Percentiles rank a stretch among this genome's conserved stretches.
phyloP scores from a whole-genome alignment of 1,284 basidiomycete genomes.

The Pterulicium gracile region DNA sequence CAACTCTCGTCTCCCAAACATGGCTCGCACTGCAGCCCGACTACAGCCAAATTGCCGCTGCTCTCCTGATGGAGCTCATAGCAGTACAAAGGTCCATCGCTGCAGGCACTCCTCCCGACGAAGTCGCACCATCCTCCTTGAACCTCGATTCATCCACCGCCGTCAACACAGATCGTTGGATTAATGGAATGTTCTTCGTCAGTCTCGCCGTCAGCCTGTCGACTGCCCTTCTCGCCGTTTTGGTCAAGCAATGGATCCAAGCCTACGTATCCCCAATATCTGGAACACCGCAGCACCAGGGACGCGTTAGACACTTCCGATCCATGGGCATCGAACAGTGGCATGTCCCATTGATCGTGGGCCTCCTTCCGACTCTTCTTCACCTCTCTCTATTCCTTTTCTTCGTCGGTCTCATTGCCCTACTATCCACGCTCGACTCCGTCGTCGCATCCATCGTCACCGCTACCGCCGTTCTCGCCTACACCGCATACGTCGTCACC shows the following conservation, averaged over 20 bases:
- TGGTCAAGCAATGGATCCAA: slow-evolving; percentile 15
- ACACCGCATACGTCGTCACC: neutral
- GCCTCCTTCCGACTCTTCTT: slow-evolving; percentile 9
- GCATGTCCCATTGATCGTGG: slow-evolving; percentile 8
- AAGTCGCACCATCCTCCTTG: neutral
- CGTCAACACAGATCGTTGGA: slow-evolving; percentile 1
- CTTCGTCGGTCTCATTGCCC: slow-evolving; percentile 9
- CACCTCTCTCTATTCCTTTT: slow-evolving; percentile 11
- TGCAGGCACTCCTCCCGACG: neutral
- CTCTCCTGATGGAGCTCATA: slow-evolving; percentile 6
- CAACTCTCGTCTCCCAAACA: slow-evolving; percentile 12
- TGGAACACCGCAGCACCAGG: slow-evolving; percentile 8
- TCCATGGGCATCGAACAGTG: slow-evolving; percentile 9
- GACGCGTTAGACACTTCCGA: slow-evolving; percentile 9
- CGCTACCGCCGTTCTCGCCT: neutral
- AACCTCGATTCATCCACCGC: neutral
- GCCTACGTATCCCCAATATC: slow-evolving; percentile 8
- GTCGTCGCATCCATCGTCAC: neutral
- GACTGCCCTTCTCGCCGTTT: slow-evolving; percentile 12
- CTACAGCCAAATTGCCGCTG: slow-evolving; percentile 5
- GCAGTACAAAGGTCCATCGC: neutral
- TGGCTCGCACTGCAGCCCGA: slow-evolving; percentile 7
- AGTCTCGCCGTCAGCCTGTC: slow-evolving; percentile 11
- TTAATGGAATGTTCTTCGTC: slow-evolving; percentile 14
- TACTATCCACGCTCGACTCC: slow-evolving; percentile 1